Base-by-base conservation (phyloP, 1,139 yeast species). In the Blastobotrys illinoisensis region DNA sequence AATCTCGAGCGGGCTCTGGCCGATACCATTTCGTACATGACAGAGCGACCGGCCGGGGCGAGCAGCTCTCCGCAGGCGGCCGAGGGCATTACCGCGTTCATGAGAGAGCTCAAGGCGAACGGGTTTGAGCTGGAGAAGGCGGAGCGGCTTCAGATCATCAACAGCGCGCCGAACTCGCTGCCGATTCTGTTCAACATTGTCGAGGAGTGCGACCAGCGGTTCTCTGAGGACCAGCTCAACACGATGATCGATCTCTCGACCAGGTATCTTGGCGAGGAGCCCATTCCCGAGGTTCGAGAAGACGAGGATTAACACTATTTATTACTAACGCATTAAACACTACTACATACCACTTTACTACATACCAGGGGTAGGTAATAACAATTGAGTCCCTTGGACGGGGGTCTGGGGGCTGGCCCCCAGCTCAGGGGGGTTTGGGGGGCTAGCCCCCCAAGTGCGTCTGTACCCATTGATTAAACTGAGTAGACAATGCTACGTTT, bases 201-300 rank as follows among this genome's bases (percentile, higher is more conserved):
- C 2, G 99, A 93, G 66, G 98, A 93, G 68, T 91, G 97, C 69
- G 98, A 91, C 62, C 84, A 81, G 61, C 76, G 98, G 60, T 85
- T 89, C 64, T 71, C 75, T 19, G 87, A 85, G 56, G 86, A 81
- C 1, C 78, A 82, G 56, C 77, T 57, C 18, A 55, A 62, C 9
- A 46, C 40, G 3, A 16, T 63, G 16, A 45, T 63, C 24, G 60
- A 59, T 16, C 49, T 63, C 19, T 51, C 58, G 19, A 43, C 24
- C 9, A 48, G 55, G 23, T 51, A 54, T 23, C 56, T 63, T 11
- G 64, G 66, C 6, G 52, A 26, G 13, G 67, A 63, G 51, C 67
- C 66, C 13, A 46, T 54, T 18, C 65, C 62, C 26, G 59, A 53
- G 26, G 21, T 36, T 9, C 18, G 63, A 5, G 66, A 60, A 13